phyloP scores from a whole-genome alignment of 2,329 filamentous ascomycete species.

The Botrytis byssoidea region DNA sequence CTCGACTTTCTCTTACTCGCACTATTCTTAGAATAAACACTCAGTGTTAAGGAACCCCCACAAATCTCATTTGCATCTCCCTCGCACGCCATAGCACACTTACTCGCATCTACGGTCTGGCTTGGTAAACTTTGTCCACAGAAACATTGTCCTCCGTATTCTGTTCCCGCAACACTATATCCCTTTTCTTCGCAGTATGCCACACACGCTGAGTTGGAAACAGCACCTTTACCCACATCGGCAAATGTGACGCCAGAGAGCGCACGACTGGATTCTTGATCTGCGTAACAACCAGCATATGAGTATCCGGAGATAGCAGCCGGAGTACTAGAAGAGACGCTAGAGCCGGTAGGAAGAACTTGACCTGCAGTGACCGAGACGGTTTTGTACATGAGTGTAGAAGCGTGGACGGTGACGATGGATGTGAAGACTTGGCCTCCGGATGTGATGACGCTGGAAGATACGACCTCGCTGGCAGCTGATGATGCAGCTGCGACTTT shows the following conservation, averaged over 20 bases:
- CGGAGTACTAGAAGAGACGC: slow-evolving; percentile 30
- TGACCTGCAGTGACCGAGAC: slow-evolving; percentile 32
- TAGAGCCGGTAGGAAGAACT: slow-evolving; percentile 26
- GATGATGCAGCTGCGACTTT: slow-evolving; percentile 16
- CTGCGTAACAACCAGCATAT: slow-evolving; percentile 47
- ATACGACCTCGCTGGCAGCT: slow-evolving; percentile 38
- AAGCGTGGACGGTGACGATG: slow-evolving; percentile 35
- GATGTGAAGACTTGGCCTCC: neutral
- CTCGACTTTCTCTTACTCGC: neutral
- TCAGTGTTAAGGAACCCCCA: slow-evolving; percentile 49
- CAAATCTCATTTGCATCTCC: slow-evolving; percentile 50
- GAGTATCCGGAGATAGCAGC: slow-evolving; percentile 39
- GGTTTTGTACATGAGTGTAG: slow-evolving; percentile 46
- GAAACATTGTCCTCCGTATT: slow-evolving; percentile 50
- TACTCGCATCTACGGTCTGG: slow-evolving; percentile 45
- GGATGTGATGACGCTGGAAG: slow-evolving; percentile 25
- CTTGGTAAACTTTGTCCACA: slow-evolving; percentile 46
- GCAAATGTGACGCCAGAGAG: slow-evolving; percentile 44
- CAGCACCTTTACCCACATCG: slow-evolving; percentile 41
- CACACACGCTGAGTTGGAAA: slow-evolving; percentile 49
- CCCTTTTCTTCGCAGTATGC: slow-evolving; percentile 48
- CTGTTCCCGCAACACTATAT: slow-evolving; percentile 49
- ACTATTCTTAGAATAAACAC: slow-evolving; percentile 38
- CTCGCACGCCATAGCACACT: slow-evolving; percentile 51
- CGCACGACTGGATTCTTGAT: slow-evolving; percentile 41